phyloP scores from a whole-genome alignment of 495 filamentous ascomycete genomes.

The Hypoxylon lienhwacheense region DNA sequence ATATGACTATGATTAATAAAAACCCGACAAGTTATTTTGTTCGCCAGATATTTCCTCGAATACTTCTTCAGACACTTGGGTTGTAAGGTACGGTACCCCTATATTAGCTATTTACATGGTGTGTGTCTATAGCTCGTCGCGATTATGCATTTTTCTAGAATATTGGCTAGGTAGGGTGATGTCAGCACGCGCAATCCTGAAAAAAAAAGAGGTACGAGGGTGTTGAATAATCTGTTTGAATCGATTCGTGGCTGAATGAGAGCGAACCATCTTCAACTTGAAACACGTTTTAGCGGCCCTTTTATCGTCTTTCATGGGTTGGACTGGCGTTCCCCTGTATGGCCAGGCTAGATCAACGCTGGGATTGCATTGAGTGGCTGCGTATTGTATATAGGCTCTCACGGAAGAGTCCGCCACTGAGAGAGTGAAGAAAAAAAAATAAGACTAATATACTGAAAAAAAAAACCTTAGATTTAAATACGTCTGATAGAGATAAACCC shows the following conservation, averaged over 20 bases:
- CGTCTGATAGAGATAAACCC: too few relatives aligned
- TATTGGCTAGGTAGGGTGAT: constrained; percentile 18
- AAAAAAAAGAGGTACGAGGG: constrained; percentile 12
- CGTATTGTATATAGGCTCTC: constrained; percentile 4
- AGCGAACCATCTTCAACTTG: constrained; percentile 29
- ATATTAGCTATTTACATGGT: too few relatives aligned
- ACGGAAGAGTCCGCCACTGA: constrained; percentile 27
- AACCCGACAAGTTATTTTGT: too few relatives aligned
- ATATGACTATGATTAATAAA: too few relatives aligned
- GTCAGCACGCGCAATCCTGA: constrained; percentile 21
- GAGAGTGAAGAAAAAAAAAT: constrained; percentile 11
- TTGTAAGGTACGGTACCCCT: too few relatives aligned
- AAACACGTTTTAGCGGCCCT: constrained; percentile 31
- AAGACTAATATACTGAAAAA: too few relatives aligned
- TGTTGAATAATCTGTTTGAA: constrained; percentile 26
- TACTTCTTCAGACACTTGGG: too few relatives aligned
- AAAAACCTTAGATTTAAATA: constrained; percentile 9
- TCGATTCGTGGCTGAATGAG: constrained; percentile 32
- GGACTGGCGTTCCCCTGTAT: constrained; percentile 6
- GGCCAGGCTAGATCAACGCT: constrained; percentile 26
- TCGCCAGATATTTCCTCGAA: too few relatives aligned
- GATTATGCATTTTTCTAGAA: constrained; percentile 29
- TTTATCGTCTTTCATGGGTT: constrained; percentile 11
- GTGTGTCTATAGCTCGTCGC: not conserved
- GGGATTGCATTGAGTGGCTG: constrained; percentile 28